Evolutionary conservation across 495 filamentous ascomycete genomes (phyloP).

Genomic region (Aspergillus diversus): DNA sequence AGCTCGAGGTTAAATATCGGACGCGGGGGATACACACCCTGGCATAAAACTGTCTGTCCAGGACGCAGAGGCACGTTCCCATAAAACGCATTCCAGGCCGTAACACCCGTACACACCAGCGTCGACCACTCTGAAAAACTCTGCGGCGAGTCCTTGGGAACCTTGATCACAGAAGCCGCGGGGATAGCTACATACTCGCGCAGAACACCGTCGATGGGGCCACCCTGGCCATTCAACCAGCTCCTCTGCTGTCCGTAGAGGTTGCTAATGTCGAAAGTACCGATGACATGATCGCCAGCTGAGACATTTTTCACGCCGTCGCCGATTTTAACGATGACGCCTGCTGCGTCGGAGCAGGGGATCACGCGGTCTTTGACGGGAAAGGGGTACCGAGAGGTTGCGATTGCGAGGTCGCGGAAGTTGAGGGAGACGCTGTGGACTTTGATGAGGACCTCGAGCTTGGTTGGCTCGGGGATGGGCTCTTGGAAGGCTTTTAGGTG

Average conservation of each 20-base stretch:
- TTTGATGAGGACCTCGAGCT: slow-evolving; percentile 66
- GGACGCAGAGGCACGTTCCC: slow-evolving; percentile 54
- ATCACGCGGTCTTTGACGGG: slow-evolving; percentile 56
- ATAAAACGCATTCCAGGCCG: slow-evolving; percentile 76
- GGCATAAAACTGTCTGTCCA: slow-evolving; percentile 67
- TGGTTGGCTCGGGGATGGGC: slow-evolving; percentile 54
- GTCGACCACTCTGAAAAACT: slow-evolving; percentile 58
- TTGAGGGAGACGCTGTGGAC: slow-evolving; percentile 43
- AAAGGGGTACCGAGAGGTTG: slow-evolving; percentile 66
- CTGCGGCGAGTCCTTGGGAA: slow-evolving; percentile 61
- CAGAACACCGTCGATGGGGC: slow-evolving; percentile 65
- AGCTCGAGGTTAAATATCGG: too few species aligned
- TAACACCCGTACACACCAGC: slow-evolving; percentile 61
- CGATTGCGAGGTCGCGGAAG: slow-evolving; percentile 72
- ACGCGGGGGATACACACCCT: slow-evolving; percentile 55
- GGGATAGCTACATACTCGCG: slow-evolving; percentile 65
- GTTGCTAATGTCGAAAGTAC: slow-evolving; percentile 71
- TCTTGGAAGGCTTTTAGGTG: slow-evolving; percentile 18
- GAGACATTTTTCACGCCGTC: slow-evolving; percentile 60
- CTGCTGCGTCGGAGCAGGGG: slow-evolving; percentile 71
- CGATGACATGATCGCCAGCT: slow-evolving; percentile 66
- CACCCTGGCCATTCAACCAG: slow-evolving; percentile 60
- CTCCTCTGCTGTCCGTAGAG: slow-evolving; percentile 50
- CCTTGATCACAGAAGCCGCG: slow-evolving; percentile 61
- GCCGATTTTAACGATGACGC: slow-evolving; percentile 66